Evolutionary conservation across 164 flowering plant species (phyloP).

Genomic region (Buxus sempervirens): DNA sequence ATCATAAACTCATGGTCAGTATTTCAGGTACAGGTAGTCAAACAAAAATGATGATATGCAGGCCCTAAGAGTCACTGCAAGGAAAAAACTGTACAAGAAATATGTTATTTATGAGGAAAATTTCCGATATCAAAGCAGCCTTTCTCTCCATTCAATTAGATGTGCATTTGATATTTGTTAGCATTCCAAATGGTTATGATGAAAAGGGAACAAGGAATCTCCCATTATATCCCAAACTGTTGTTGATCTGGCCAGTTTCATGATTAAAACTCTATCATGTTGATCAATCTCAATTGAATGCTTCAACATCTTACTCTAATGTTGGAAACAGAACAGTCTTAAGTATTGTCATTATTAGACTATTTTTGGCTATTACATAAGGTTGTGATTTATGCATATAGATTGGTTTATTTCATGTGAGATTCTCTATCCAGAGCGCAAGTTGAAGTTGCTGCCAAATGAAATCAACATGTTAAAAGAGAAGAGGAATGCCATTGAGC

Average conservation of each 20-base stretch:
- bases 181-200: background rate
- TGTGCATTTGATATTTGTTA: background rate
- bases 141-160: background rate
- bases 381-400: background rate
- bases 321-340: background rate
- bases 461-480: no score
- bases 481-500: no score
- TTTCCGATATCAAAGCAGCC: background rate
- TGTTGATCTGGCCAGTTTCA: background rate
- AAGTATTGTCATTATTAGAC: no score
- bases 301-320: no score
- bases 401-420: background rate
- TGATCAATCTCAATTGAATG: background rate
- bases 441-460: no score
- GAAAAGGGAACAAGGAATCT: background rate
- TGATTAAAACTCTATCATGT: background rate
- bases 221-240: background rate
- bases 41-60: background rate
- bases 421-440: background rate
- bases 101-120: no score
- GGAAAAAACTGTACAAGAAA: background rate
- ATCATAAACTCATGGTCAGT: constrained; percentile 4
- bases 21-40: background rate
- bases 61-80: background rate
- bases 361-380: background rate